phyloP scores from a whole-genome alignment of 2,329 filamentous ascomycete species.

The Colletotrichum limetticola region DNA sequence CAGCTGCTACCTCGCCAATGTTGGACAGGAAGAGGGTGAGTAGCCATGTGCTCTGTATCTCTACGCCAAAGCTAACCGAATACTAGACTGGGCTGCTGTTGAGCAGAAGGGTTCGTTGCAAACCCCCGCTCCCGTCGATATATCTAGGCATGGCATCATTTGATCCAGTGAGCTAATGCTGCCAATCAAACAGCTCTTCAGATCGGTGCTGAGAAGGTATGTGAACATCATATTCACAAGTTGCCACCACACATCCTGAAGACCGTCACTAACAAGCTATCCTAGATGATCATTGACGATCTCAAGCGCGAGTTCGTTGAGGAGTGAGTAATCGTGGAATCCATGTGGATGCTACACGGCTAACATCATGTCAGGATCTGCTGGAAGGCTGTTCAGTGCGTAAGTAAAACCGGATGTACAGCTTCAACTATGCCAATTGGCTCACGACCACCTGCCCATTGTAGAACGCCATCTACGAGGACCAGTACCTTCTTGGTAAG shows the following conservation, averaged over 20 bases:
- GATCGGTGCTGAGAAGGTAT: slow-evolving; percentile 35
- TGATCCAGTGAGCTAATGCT: not conserved
- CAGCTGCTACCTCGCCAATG: slow-evolving; percentile 66
- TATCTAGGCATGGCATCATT: not conserved
- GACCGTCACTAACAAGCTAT: not conserved
- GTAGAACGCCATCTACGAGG: slow-evolving; percentile 63
- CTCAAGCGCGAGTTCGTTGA: slow-evolving; percentile 79
- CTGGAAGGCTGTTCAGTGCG: slow-evolving; percentile 78
- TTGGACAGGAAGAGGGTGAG: slow-evolving; percentile 71
- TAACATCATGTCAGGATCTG: slow-evolving; percentile 64
- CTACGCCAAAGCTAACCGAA: not conserved
- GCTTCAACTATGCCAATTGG: slow-evolving; percentile 51
- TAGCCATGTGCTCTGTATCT: not conserved
- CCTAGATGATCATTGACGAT: slow-evolving; percentile 64
- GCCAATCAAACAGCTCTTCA: slow-evolving; percentile 20
- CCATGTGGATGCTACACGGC: not conserved
- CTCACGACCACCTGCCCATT: not conserved
- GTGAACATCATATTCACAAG: not conserved
- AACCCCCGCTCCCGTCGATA: not conserved
- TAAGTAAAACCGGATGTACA: not conserved
- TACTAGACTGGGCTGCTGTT: slow-evolving; percentile 70
- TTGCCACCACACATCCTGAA: not conserved
- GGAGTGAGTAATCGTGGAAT: not conserved
- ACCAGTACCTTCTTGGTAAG: slow-evolving; percentile 57
- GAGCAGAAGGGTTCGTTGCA: slow-evolving; percentile 70